A percentile compares a stretch with the other conserved stretches of the same genome.
phyloP scores from a whole-genome alignment of 1,284 basidiomycete species.

The Pascua sp. region DNA sequence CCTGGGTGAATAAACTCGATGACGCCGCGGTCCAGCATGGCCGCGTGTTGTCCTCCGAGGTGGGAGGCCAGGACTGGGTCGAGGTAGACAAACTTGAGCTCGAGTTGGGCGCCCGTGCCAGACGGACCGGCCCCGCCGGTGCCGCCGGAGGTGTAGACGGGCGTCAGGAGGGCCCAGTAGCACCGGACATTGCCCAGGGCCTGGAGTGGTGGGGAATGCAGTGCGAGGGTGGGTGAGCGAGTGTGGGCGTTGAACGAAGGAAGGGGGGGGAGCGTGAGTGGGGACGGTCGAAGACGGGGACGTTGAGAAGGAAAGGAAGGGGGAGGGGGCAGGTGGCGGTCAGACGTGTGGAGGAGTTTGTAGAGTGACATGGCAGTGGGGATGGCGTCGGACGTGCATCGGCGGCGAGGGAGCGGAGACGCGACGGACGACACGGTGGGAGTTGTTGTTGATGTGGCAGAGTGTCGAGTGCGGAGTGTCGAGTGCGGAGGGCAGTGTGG shows the following conservation, averaged over 20 bases:
- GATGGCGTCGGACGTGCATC: too few relatives aligned
- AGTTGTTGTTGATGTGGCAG: too few relatives aligned
- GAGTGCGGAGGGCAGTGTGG: too few relatives aligned
- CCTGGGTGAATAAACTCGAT: conserved; percentile 86
- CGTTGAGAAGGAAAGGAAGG: too few relatives aligned
- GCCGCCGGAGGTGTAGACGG: conserved; percentile 19
- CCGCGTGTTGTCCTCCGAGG: conserved; percentile 65
- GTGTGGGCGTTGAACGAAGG: not conserved
- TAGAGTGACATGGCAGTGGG: too few relatives aligned
- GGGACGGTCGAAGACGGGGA: too few relatives aligned
- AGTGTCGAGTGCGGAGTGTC: too few relatives aligned
- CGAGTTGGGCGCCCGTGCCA: conserved; percentile 30
- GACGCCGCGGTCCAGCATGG: conserved; percentile 70
- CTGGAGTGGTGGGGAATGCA: conserved; percentile 11
- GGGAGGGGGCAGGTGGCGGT: too few relatives aligned
- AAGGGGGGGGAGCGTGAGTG: too few relatives aligned
- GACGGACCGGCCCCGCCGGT: conserved; percentile 2
- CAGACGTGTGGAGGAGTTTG: too few relatives aligned
- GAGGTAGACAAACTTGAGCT: conserved; percentile 79
- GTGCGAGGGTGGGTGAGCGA: not conserved
- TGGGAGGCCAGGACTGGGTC: conserved; percentile 79
- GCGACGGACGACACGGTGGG: too few relatives aligned
- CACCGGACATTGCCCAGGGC: conserved; percentile 40
- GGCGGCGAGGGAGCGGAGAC: too few relatives aligned
- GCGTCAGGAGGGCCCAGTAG: conserved; percentile 44